Evolutionary conservation across 192 early-diverging fungal genomes (phyloP).

Genomic region (Coemansia biformis): DNA sequence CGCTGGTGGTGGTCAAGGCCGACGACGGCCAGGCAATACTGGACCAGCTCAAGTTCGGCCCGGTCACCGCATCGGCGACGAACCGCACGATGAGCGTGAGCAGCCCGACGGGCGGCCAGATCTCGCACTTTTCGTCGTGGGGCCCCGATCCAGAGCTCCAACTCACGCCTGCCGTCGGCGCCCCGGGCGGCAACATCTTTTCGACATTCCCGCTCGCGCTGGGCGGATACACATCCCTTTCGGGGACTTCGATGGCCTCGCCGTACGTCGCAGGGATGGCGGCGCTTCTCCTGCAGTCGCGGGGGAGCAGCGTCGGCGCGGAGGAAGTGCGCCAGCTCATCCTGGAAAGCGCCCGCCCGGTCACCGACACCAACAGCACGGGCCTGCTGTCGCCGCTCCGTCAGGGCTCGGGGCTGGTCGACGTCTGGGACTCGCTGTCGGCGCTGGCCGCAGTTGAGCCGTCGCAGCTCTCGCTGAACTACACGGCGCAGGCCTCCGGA

Average conservation of each 20-base stretch:
- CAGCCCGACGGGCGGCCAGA: slow-evolving; percentile 54
- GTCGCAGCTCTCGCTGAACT: slow-evolving; percentile 43
- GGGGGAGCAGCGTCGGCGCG: slow-evolving; percentile 17
- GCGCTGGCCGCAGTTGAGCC: slow-evolving; percentile 34
- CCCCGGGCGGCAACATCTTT: slow-evolving; percentile 61
- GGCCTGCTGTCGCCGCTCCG: slow-evolving; percentile 35
- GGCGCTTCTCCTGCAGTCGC: slow-evolving; percentile 43
- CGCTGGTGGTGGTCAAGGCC: slow-evolving; percentile 53
- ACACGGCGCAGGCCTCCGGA: slow-evolving; percentile 3
- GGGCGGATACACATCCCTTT: slow-evolving; percentile 52
- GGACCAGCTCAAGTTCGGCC: slow-evolving; percentile 34
- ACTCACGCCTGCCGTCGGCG: slow-evolving; percentile 58
- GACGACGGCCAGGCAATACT: slow-evolving; percentile 52
- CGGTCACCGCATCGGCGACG: slow-evolving; percentile 47
- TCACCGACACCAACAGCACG: slow-evolving; percentile 29
- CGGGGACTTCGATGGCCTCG: slow-evolving; percentile 68
- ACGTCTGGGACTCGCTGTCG: slow-evolving; percentile 34
- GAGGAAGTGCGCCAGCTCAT: slow-evolving; percentile 35
- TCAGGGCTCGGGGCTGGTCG: slow-evolving; percentile 43
- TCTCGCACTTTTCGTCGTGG: slow-evolving; percentile 68
- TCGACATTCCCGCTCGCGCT: slow-evolving; percentile 55
- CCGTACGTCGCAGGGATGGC: slow-evolving; percentile 53
- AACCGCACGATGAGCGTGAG: slow-evolving; percentile 39
- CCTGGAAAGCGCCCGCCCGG: slow-evolving; percentile 41
- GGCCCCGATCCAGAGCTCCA: slow-evolving; percentile 68